These are phyloP conservation scores for Leccinum imitatum DNA, from an alignment of 768 basidiomycete species.

Conservation along the genomic window DNA sequence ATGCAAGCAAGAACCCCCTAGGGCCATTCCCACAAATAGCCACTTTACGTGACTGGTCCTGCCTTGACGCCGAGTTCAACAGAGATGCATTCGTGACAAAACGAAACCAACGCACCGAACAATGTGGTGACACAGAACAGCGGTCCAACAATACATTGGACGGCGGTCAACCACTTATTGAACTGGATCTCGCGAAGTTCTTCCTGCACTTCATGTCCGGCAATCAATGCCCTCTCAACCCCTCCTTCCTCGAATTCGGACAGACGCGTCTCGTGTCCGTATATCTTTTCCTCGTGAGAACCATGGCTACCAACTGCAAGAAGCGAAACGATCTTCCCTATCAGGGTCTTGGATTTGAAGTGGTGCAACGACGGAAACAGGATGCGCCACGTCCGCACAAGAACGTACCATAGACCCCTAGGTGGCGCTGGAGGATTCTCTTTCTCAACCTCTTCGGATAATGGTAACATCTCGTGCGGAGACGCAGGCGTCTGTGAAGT, in stretches of 20 bases:
- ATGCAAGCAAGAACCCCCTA: constrained; percentile 55
- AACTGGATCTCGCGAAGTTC: constrained; percentile 64
- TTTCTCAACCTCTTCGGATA: constrained; percentile 43
- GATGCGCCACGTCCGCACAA: constrained; percentile 51
- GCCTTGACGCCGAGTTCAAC: constrained; percentile 15
- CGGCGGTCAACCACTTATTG: constrained; percentile 82
- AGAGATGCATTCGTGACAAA: background rate
- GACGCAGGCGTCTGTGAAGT: constrained; percentile 57
- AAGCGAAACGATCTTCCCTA: constrained; percentile 71
- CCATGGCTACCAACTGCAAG: constrained; percentile 54
- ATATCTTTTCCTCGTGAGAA: constrained; percentile 26
- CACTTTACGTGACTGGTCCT: constrained; percentile 43
- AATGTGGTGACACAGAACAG: constrained; percentile 72
- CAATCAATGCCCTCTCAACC: constrained; percentile 65
- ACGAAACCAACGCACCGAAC: constrained; percentile 57
- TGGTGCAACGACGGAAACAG: constrained; percentile 85
- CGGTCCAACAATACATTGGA: constrained; percentile 82
- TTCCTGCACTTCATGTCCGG: constrained; percentile 72
- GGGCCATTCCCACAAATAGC: constrained; percentile 52
- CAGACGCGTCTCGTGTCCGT: constrained; percentile 44
- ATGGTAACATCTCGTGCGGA: constrained; percentile 38
- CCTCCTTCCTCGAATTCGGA: constrained; percentile 78
- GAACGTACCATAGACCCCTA: constrained; percentile 35
- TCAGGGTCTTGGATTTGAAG: constrained; percentile 65
- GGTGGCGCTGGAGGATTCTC: constrained; percentile 41